These are phyloP conservation scores for Guyanaporus albipodus DNA, from an alignment of 768 basidiomycete genomes.

Conservation along the genomic window DNA sequence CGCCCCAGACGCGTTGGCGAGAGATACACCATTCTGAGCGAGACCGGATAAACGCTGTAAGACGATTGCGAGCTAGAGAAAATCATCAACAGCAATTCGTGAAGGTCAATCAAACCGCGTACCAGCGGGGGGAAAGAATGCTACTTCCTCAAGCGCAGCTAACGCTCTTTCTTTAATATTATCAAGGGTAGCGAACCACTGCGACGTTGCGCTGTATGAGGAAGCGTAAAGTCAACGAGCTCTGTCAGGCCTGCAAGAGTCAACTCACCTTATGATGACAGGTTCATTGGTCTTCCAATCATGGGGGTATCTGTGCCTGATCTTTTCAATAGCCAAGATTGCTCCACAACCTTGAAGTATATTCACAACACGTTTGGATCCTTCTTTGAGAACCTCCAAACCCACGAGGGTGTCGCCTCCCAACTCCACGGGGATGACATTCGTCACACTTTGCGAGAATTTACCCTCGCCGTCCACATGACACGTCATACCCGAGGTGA, in stretches of 20 bases:
- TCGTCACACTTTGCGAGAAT: conserved; percentile 57
- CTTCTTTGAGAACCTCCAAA: conserved; percentile 68
- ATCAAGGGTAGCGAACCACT: conserved; percentile 96
- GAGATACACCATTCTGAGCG: conserved; percentile 99
- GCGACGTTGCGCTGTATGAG: conserved; percentile 80
- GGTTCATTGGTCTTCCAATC: conserved; percentile 96
- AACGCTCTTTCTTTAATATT: conserved; percentile 76
- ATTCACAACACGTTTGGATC: conserved; percentile 61
- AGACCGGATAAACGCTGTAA: conserved; percentile 79
- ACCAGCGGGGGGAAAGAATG: conserved; percentile 79
- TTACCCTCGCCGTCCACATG: conserved; percentile 78
- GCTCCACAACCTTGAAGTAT: conserved; percentile 50
- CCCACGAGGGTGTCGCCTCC: conserved; percentile 57
- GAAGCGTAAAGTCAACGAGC: background rate
- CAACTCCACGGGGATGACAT: conserved; percentile 38
- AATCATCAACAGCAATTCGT: background rate
- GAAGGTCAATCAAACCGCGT: conserved; percentile 23
- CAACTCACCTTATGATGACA: conserved; percentile 83
- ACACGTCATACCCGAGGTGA: conserved; percentile 58
- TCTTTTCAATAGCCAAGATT: conserved; percentile 62
- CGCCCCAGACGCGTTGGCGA: conserved; percentile 95
- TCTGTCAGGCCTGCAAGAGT: no score
- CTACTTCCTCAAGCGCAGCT: conserved; percentile 59
- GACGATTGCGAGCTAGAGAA: conserved; percentile 71
- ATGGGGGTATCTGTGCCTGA: conserved; percentile 89